phyloP scores from a whole-genome alignment of 176 grass and related monocot species.

The Neostapfia colusana region DNA sequence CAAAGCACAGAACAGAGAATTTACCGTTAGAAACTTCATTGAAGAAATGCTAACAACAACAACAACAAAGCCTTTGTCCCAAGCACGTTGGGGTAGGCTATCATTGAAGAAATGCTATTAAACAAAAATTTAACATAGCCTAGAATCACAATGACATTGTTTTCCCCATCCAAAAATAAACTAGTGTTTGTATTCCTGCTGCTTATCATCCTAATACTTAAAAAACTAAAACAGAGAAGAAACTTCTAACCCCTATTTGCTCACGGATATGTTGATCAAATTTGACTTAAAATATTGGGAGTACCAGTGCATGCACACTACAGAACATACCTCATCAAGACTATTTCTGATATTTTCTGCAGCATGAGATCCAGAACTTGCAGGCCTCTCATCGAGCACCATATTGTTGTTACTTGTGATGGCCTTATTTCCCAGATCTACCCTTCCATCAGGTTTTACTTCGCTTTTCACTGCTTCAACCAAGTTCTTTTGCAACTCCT shows the following conservation, averaged over 20 bases:
- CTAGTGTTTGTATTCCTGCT: conserved; percentile 12
- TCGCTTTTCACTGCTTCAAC: conserved; percentile 28
- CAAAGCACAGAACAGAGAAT: conserved; percentile 25
- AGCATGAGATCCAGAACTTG: conserved; percentile 31
- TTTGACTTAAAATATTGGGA: not conserved
- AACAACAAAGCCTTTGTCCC: too few relatives aligned
- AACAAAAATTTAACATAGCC: conserved; percentile 26
- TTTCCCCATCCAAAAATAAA: conserved; percentile 12
- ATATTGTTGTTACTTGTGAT: conserved; percentile 22
- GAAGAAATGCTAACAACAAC: not conserved
- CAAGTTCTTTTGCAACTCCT: conserved; percentile 45
- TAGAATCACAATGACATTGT: conserved; percentile 3
- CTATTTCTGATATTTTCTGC: conserved; percentile 21
- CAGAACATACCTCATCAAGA: conserved; percentile 48
- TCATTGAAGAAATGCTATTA: not conserved
- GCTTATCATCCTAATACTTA: conserved; percentile 6
- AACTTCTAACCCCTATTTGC: too few relatives aligned
- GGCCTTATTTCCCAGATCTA: conserved; percentile 24
- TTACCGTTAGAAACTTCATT: conserved; percentile 14
- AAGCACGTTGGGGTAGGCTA: too few relatives aligned
- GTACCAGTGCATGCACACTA: not conserved
- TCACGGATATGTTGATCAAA: not conserved
- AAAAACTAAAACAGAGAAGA: not conserved
- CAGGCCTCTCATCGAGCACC: conserved; percentile 34
- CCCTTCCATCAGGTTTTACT: conserved; percentile 40